Conservation (phyloP, 1,284 basidiomycete genomes). For the Malassezia arunalokei region DNA sequence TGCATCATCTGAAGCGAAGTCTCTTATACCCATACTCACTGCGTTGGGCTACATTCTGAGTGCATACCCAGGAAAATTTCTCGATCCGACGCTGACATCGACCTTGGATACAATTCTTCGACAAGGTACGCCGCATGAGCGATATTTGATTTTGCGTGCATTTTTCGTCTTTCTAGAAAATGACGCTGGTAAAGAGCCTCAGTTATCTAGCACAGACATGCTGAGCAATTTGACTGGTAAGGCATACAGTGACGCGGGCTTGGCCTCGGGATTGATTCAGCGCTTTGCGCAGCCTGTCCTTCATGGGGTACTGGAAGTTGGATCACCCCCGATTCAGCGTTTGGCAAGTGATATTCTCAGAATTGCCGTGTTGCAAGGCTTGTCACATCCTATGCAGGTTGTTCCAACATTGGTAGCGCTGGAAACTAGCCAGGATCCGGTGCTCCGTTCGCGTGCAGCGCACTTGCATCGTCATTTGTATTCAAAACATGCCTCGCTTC, state of each 20-base stretch:
- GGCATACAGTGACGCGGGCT: conserved; percentile 91
- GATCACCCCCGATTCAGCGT: conserved; percentile 55
- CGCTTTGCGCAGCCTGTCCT: conserved; percentile 74
- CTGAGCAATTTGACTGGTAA: conserved; percentile 76
- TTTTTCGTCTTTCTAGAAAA: conserved; percentile 57
- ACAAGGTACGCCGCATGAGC: conserved; percentile 59
- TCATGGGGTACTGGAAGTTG: conserved; percentile 55
- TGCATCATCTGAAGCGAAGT: conserved; percentile 54
- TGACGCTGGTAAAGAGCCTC: conserved; percentile 36
- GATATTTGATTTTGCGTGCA: conserved; percentile 65
- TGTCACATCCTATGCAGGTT: conserved; percentile 86
- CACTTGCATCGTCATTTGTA: conserved; percentile 70
- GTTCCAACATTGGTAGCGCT: conserved; percentile 84
- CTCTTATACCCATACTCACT: conserved; percentile 60
- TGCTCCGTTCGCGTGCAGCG: conserved; percentile 62
- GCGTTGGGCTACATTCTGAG: conserved; percentile 64
- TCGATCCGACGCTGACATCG: background rate
- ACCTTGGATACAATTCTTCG: conserved; percentile 71
- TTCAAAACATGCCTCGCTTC: conserved; percentile 72
- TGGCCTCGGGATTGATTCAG: conserved; percentile 83
- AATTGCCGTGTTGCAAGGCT: conserved; percentile 83
- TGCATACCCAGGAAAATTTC: conserved; percentile 56
- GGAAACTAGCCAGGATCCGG: conserved; percentile 62
- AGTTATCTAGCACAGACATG: conserved; percentile 50
- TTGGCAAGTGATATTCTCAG: conserved; percentile 79